Percentiles rank a stretch among this genome's conserved stretches.
Conservation (phyloP, 139 green algal genomes). For the Pleodorina starrii region DNA sequence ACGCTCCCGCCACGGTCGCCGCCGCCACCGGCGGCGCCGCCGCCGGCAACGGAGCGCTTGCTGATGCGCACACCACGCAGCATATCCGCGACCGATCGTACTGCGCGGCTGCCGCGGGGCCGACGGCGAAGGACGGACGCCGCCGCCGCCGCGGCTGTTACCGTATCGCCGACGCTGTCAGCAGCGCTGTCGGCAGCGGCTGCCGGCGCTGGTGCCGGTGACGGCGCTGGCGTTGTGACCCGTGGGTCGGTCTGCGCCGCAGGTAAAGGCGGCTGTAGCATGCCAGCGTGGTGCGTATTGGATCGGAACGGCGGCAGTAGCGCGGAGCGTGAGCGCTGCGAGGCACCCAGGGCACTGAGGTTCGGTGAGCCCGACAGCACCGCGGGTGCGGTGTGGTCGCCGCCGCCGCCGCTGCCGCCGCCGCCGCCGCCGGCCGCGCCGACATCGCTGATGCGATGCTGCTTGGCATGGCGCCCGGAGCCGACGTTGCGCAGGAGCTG, state of each 20-base stretch:
- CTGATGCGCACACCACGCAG: background rate
- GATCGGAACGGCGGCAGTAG: background rate
- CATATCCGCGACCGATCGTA: background rate
- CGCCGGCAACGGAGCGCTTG: background rate
- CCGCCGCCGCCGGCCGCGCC: background rate
- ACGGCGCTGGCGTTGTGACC: background rate
- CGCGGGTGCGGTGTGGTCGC: background rate
- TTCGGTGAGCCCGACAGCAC: background rate
- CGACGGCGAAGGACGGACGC: background rate
- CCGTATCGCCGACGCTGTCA: background rate
- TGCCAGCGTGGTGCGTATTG: background rate
- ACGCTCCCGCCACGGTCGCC: background rate
- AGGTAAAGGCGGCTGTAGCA: background rate
- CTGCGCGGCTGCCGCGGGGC: background rate
- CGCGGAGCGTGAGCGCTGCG: background rate
- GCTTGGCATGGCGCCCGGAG: background rate
- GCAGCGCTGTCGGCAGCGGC: background rate
- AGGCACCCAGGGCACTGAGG: background rate
- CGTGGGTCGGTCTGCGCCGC: background rate
- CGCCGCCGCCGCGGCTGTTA: background rate
- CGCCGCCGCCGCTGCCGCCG: background rate
- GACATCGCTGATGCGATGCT: background rate
- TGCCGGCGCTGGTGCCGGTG: background rate
- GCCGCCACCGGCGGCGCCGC: background rate
- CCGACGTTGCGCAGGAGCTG: background rate